Conservation (phyloP, 257 asterid species). For the Ilex asprella region DNA sequence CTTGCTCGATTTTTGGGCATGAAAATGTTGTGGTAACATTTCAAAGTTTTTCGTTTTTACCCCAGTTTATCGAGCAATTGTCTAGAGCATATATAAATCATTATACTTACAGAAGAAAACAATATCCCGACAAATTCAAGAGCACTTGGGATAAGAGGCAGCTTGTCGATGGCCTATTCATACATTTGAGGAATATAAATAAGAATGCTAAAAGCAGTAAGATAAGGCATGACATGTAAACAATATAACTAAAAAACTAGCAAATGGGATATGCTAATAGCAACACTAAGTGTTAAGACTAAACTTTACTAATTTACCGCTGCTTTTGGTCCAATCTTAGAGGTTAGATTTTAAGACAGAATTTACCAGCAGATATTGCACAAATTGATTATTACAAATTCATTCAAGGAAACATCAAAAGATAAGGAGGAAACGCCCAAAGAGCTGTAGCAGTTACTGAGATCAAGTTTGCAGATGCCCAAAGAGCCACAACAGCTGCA, state of each 20-base stretch:
- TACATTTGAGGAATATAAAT: slow-evolving; percentile 10
- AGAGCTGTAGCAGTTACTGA: slow-evolving; percentile 34
- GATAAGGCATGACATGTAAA: not conserved
- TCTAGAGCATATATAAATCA: not conserved
- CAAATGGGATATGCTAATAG: too few species aligned
- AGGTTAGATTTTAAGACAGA: too few species aligned
- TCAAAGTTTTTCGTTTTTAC: not conserved
- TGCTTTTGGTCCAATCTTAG: too few species aligned
- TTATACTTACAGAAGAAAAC: slow-evolving; percentile 64
- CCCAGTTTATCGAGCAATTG: not conserved
- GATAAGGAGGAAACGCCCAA: slow-evolving; percentile 2
- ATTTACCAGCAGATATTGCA: too few species aligned
- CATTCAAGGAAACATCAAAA: too few species aligned
- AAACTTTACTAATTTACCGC: too few species aligned
- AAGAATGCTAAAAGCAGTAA: slow-evolving; percentile 7
- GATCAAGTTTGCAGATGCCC: slow-evolving; percentile 67
- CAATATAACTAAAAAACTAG: not conserved
- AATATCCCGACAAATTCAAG: slow-evolving; percentile 76
- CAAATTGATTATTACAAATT: too few species aligned
- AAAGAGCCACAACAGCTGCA: slow-evolving; percentile 67
- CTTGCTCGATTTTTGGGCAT: too few species aligned
- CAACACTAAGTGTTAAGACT: too few species aligned
- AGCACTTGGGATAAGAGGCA: slow-evolving; percentile 62
- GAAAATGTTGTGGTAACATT: not conserved
- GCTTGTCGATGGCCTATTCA: slow-evolving; percentile 65